Percentiles rank a stretch among this genome's conserved stretches.
These are phyloP conservation scores for Closterium sp. DNA, from an alignment of 139 green algal species.

Conservation along the genomic window DNA sequence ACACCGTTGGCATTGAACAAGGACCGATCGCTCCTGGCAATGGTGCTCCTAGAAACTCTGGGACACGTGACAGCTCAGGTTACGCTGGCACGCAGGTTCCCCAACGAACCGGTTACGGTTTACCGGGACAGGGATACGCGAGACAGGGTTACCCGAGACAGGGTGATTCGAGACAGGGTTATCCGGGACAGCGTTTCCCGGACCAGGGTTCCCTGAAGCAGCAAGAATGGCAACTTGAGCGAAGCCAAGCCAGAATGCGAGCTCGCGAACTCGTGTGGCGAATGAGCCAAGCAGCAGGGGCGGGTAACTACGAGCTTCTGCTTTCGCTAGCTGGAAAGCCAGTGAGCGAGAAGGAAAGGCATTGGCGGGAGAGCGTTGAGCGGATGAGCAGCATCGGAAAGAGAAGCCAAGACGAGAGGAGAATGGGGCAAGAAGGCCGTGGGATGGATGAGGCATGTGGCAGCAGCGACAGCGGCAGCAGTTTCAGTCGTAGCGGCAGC, in stretches of 20 bases:
- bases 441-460: background rate
- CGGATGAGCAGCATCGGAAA: background rate
- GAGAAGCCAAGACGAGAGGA: background rate
- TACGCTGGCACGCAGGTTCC: background rate
- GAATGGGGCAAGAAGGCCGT: background rate
- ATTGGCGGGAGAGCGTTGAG: background rate
- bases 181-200: background rate
- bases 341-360: background rate
- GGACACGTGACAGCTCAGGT: background rate
- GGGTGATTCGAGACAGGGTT: background rate
- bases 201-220: background rate
- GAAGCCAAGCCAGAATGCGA: background rate
- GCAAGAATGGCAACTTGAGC: background rate
- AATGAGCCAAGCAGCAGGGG: background rate
- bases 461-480: constrained; percentile 1
- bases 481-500: background rate
- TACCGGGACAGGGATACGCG: background rate
- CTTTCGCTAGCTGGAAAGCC: background rate
- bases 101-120: background rate
- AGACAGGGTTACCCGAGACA: background rate
- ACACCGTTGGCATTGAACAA: background rate
- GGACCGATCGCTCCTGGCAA: background rate
- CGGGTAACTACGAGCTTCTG: background rate
- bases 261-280: background rate
- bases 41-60: background rate